A percentile compares a stretch with the other conserved stretches of the same genome.
Evolutionary conservation across 441 rosid genomes (phyloP).

Genomic region (Rhodomyrtus psidioides): DNA sequence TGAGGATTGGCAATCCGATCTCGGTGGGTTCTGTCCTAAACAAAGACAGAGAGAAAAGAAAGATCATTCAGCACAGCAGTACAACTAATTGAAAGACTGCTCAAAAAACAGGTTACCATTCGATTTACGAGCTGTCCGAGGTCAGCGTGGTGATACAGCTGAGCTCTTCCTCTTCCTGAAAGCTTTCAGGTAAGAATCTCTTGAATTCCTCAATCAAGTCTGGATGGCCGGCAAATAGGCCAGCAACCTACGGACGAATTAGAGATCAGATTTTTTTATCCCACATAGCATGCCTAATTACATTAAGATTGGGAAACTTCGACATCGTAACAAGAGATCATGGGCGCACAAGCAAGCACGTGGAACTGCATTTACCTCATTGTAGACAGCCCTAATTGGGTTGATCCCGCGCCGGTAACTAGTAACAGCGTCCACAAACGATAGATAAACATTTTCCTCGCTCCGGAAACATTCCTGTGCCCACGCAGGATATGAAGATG

Average conservation of each 20-base stretch:
- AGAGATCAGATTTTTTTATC: neutral
- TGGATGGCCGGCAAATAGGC: conserved; percentile 75
- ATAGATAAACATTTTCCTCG: conserved; percentile 78
- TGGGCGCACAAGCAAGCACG: neutral
- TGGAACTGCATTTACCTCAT: conserved; percentile 43
- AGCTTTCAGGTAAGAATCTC: conserved; percentile 69
- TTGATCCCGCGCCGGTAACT: conserved; percentile 85
- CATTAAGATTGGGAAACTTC: neutral
- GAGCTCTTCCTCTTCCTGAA: conserved; percentile 50
- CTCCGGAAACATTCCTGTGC: conserved; percentile 79
- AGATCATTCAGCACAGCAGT: neutral
- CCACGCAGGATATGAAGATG: neutral
- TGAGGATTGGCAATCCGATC: conserved; percentile 50
- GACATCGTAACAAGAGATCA: neutral
- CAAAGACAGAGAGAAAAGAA: conserved; percentile 1
- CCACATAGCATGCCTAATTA: neutral
- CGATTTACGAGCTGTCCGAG: conserved; percentile 47
- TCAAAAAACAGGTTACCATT: conserved; percentile 33
- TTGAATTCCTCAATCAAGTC: conserved; percentile 95
- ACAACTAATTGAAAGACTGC: neutral
- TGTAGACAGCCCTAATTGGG: conserved; percentile 84
- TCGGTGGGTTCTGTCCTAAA: conserved; percentile 54
- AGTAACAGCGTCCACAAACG: conserved; percentile 74
- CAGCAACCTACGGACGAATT: conserved; percentile 48
- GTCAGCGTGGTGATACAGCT: conserved; percentile 35